A percentile compares a stretch with the other conserved stretches of the same genome.
These are phyloP conservation scores for Fusarium sp. DNA, from an alignment of 2,329 filamentous ascomycete species.

Conservation along the genomic window DNA sequence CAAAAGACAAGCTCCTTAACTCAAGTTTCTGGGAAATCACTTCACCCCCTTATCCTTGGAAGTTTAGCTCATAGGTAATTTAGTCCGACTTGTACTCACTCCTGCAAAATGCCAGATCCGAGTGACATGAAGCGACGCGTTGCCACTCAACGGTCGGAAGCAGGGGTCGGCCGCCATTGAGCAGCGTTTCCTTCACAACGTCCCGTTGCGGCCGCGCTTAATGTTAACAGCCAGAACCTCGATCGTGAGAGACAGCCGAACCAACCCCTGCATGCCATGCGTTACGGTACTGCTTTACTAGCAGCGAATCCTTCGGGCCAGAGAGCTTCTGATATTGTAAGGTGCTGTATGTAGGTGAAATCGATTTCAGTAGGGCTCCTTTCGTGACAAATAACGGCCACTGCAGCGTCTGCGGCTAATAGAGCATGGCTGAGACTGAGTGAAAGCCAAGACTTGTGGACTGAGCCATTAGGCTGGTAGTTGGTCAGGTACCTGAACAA, in stretches of 20 bases:
- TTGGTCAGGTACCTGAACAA: background rate
- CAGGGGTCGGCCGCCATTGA: constrained; percentile 37
- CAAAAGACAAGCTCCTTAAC: background rate
- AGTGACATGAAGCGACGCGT: constrained; percentile 31
- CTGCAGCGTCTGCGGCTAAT: constrained; percentile 3
- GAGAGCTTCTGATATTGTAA: background rate
- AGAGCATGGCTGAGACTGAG: constrained; percentile 5
- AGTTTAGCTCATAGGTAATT: background rate
- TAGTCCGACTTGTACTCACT: background rate
- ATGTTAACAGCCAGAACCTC: constrained; percentile 28
- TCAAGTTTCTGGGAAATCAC: background rate
- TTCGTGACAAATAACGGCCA: constrained; percentile 18
- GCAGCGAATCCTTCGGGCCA: background rate
- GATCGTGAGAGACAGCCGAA: constrained; percentile 18
- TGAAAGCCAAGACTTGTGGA: constrained; percentile 1
- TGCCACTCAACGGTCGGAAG: constrained; percentile 29
- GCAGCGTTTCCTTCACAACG: constrained; percentile 9
- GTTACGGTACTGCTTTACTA: background rate
- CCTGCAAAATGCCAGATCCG: constrained; percentile 5
- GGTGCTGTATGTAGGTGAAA: background rate
- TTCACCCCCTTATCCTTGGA: constrained; percentile 2
- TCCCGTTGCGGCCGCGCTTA: constrained; percentile 24
- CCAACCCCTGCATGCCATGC: background rate
- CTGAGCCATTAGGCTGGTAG: background rate
- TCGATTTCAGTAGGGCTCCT: constrained; percentile 2